Evolutionary conservation across 2,329 filamentous ascomycete genomes (phyloP).

Genomic region (Aspergillus pseudoglaucus): DNA sequence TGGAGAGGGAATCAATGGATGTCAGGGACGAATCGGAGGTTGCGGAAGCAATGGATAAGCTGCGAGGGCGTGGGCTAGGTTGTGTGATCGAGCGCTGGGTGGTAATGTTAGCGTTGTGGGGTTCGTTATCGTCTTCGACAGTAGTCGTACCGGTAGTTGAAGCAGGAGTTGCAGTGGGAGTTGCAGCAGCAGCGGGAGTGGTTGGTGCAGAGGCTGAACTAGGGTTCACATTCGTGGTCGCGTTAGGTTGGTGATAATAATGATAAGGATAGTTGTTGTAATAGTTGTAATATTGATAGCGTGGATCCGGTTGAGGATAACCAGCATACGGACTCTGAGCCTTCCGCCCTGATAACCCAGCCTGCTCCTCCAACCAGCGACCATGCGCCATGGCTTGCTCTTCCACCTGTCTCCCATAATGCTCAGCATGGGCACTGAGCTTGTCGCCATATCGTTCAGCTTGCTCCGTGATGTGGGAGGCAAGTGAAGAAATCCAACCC

Average conservation of each 20-base stretch:
- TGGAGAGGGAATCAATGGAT: slow-evolving; percentile 32
- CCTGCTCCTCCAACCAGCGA: slow-evolving; percentile 34
- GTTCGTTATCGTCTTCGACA: neutral
- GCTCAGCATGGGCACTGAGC: slow-evolving; percentile 27
- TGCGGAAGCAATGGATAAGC: slow-evolving; percentile 23
- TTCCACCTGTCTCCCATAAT: slow-evolving; percentile 34
- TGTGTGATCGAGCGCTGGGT: neutral
- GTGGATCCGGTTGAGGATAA: slow-evolving; percentile 8
- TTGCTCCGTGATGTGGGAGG: slow-evolving; percentile 29
- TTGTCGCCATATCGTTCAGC: slow-evolving; percentile 28
- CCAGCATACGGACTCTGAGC: slow-evolving; percentile 12
- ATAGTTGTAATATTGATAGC: slow-evolving; percentile 8
- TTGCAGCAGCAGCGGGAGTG: neutral
- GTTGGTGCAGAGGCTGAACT: neutral
- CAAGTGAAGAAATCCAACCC: slow-evolving; percentile 30
- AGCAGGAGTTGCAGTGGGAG: neutral
- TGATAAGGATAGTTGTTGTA: slow-evolving; percentile 7
- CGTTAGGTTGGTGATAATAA: neutral
- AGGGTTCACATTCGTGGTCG: neutral
- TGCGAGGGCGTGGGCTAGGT: slow-evolving; percentile 14
- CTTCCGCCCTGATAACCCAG: slow-evolving; percentile 23
- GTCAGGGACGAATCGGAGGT: slow-evolving; percentile 30
- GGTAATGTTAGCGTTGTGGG: neutral
- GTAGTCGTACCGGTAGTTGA: neutral
- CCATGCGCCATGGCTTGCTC: slow-evolving; percentile 32